Conservation (phyloP, 192 early-diverging fungal genomes). For the Linnemannia hyalina region DNA sequence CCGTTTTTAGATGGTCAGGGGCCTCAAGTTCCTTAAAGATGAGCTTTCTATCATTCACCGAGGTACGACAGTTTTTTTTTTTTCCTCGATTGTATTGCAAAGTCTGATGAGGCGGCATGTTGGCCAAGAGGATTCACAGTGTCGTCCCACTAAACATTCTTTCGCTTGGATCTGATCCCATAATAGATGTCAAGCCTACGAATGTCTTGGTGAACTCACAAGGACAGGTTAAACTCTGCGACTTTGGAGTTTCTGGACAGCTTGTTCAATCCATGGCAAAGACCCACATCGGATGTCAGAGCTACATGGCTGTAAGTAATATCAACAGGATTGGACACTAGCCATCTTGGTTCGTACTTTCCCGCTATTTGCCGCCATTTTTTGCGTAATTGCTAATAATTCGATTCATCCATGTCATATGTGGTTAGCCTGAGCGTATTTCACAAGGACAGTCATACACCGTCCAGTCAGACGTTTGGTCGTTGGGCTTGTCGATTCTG, state of each 20-base stretch:
- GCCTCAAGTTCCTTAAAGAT: slow-evolving; percentile 89
- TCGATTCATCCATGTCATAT: background rate
- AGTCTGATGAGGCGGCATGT: background rate
- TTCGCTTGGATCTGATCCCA: background rate
- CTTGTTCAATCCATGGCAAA: slow-evolving; percentile 90
- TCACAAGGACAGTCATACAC: slow-evolving; percentile 78
- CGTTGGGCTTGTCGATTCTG: slow-evolving; percentile 88
- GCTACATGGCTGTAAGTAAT: slow-evolving; percentile 89
- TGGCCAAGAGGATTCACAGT: background rate
- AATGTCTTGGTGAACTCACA: slow-evolving; percentile 89
- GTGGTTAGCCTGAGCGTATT: slow-evolving; percentile 89
- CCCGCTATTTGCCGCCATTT: background rate
- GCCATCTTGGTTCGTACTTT: background rate
- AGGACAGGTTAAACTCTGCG: slow-evolving; percentile 95
- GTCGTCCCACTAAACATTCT: background rate
- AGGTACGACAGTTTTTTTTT: slow-evolving; percentile 49
- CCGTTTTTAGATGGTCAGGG: slow-evolving; percentile 77
- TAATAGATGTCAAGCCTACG: slow-evolving; percentile 92
- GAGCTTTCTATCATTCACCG: slow-evolving; percentile 92
- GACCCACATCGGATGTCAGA: slow-evolving; percentile 94
- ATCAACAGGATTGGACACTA: background rate
- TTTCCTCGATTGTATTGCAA: background rate
- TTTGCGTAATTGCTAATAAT: background rate
- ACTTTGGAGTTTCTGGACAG: slow-evolving; percentile 97
- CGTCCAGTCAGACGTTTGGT: slow-evolving; percentile 95